phyloP scores from a whole-genome alignment of 306 rosid genomes.

The Dicorynia guianensis region DNA sequence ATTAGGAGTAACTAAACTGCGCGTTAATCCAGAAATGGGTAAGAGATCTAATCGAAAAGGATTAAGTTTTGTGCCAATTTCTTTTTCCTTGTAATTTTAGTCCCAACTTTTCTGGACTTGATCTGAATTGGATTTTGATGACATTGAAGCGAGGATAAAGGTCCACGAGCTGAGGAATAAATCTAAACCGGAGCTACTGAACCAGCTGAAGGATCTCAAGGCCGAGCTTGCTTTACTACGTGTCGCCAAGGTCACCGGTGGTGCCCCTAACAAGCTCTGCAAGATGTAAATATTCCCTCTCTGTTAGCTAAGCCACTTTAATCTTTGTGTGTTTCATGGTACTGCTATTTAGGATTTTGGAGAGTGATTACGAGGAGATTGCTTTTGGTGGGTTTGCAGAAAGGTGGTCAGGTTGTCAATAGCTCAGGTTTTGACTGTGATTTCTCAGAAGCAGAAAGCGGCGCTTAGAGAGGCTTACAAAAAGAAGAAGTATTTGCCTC shows the following conservation, averaged over 20 bases:
- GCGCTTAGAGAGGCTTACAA: slow-evolving; percentile 86
- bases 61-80: not conserved
- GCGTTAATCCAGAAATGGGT: slow-evolving; percentile 47
- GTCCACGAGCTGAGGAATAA: slow-evolving; percentile 89
- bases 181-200: slow-evolving; percentile 66
- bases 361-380: not conserved
- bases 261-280: slow-evolving; percentile 96
- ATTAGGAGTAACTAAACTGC: not conserved
- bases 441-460: slow-evolving; percentile 88
- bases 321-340: not conserved
- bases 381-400: slow-evolving; percentile 43
- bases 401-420: slow-evolving; percentile 89
- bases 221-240: slow-evolving; percentile 91
- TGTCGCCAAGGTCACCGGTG: slow-evolving; percentile 95
- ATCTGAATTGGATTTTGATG: slow-evolving; percentile 5
- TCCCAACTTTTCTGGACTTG: not conserved
- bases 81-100: not conserved
- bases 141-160: slow-evolving; percentile 83
- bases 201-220: slow-evolving; percentile 86
- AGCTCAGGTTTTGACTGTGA: slow-evolving; percentile 92
- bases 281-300: slow-evolving; percentile 57
- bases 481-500: slow-evolving; percentile 81
- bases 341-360: not conserved
- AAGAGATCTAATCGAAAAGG: not conserved
- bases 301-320: not conserved